Percentiles rank a stretch among this genome's conserved stretches.
phyloP scores from a whole-genome alignment of 1,139 yeast genomes.

The Protomyces macrosporus region DNA sequence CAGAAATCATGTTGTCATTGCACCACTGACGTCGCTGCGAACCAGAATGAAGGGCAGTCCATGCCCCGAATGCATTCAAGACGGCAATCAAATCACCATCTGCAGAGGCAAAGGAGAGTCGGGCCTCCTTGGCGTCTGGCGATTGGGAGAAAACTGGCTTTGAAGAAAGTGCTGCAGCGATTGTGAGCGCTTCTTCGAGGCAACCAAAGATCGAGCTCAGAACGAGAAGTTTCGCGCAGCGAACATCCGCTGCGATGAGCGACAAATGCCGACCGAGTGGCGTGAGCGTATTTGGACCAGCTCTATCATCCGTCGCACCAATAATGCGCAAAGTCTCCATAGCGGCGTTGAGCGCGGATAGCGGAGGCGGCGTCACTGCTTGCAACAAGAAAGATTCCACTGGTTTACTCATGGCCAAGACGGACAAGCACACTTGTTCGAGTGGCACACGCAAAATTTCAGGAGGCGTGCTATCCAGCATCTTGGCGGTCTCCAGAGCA shows the following conservation, averaged over 20 bases:
- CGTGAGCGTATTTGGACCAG: slow-evolving; percentile 47
- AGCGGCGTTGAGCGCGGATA: slow-evolving; percentile 57
- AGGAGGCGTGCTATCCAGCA: slow-evolving; percentile 75
- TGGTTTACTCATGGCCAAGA: slow-evolving; percentile 75
- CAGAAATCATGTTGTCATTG: slow-evolving; percentile 58
- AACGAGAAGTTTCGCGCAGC: slow-evolving; percentile 74
- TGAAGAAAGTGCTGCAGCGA: slow-evolving; percentile 68
- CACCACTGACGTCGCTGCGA: slow-evolving; percentile 48
- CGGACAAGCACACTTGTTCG: slow-evolving; percentile 74
- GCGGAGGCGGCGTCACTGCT: slow-evolving; percentile 79
- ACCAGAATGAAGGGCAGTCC: slow-evolving; percentile 39
- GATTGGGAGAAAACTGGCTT: slow-evolving; percentile 68
- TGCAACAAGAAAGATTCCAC: slow-evolving; percentile 63
- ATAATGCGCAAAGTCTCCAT: slow-evolving; percentile 56
- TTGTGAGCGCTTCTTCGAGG: slow-evolving; percentile 63
- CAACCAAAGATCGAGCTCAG: slow-evolving; percentile 80
- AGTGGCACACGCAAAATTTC: slow-evolving; percentile 80
- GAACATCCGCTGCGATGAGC: slow-evolving; percentile 75
- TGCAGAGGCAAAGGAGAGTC: slow-evolving; percentile 44
- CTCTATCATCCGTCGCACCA: slow-evolving; percentile 59
- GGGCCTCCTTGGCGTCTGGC: slow-evolving; percentile 53
- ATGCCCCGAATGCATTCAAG: slow-evolving; percentile 52
- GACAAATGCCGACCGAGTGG: slow-evolving; percentile 72
- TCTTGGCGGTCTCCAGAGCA: slow-evolving; percentile 50
- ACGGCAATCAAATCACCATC: slow-evolving; percentile 72